phyloP scores from a whole-genome alignment of 2,329 filamentous ascomycete species.

The Lojkania enalia region DNA sequence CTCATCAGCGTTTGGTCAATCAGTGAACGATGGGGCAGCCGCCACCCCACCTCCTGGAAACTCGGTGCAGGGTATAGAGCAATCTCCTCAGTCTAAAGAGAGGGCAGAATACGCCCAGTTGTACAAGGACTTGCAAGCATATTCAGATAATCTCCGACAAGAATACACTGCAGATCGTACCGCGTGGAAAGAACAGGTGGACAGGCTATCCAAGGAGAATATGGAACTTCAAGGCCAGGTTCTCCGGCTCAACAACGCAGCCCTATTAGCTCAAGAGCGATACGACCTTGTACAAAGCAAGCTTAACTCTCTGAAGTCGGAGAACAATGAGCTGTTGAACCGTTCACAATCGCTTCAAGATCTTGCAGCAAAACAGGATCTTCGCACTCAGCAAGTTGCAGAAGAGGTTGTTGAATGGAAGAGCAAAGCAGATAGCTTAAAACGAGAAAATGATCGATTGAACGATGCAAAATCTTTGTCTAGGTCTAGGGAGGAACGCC shows the following conservation, averaged over 20 bases:
- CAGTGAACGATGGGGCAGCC: slow-evolving; percentile 59
- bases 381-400: slow-evolving; percentile 85
- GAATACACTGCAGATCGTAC: slow-evolving; percentile 81
- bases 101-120: slow-evolving; percentile 75
- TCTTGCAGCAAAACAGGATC: slow-evolving; percentile 83
- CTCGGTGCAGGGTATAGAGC: slow-evolving; percentile 35
- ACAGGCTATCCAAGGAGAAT: slow-evolving; percentile 80
- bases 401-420: slow-evolving; percentile 90
- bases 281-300: slow-evolving; percentile 90
- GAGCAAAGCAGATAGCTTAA: slow-evolving; percentile 80
- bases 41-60: slow-evolving; percentile 48
- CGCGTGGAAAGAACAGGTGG: slow-evolving; percentile 81
- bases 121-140: slow-evolving; percentile 82
- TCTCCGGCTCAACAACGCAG: slow-evolving; percentile 76
- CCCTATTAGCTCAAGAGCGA: slow-evolving; percentile 78
- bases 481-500: slow-evolving; percentile 88
- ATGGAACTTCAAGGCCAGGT: slow-evolving; percentile 80
- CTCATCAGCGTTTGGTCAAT: slow-evolving; percentile 71
- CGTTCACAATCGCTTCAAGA: slow-evolving; percentile 77
- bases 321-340: slow-evolving; percentile 86
- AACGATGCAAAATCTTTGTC: slow-evolving; percentile 94
- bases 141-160: slow-evolving; percentile 87
- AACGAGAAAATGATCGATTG: slow-evolving; percentile 87
- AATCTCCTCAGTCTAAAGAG: slow-evolving; percentile 57
- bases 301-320: slow-evolving; percentile 77